Evolutionary conservation across 257 asterid species (phyloP), one percentile per base, ranked within the genome.

Genomic region (Marsdenia floribunda): DNA sequence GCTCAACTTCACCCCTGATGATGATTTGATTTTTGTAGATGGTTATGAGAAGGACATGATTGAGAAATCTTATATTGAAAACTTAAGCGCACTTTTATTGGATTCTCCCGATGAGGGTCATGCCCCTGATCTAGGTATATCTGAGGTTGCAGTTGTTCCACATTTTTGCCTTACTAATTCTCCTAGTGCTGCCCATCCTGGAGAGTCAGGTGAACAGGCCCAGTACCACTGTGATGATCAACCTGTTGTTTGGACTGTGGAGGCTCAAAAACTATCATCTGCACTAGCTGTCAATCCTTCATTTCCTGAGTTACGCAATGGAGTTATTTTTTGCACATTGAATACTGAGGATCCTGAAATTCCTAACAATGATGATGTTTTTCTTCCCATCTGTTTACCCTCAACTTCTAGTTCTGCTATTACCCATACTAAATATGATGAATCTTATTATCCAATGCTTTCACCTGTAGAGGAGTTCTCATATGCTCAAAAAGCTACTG

Each of bases 321-420:
- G 91, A 74, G 88, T 82, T 71, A 88, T 90, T 59, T 90, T 90
- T 75, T 93, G 98, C 87, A 76, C 80, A 18, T 80, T 93, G 29
- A 93, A 87, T 63, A 85, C 89, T 0, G 97, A 88, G 79, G 96
- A 93, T 76, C 79, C 83, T 7, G 96, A 87, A 37, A 81, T 93
- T 76, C 98, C 98, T 29, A 78, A 88, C 82, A 91, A 93, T 29
- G 97, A 90, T 55, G 96, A 93, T 78, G 96, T 91, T 68, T 91
- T 91, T 77, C 92, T 93, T 81, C 93, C 96, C 49, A 82, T 86
- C 24, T 79, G 88, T 70, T 80, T 80, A 72, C 84, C 96, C n/a
- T 83, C 89, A 60, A 81, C 84, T 9, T 53, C 87, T 55, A 68
- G 46, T 74, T 71, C 88, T 47, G 75, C 83, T 11, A 76, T 85